Conservation (phyloP, 495 filamentous ascomycete species). For the Hyaloscypha variabilis region DNA sequence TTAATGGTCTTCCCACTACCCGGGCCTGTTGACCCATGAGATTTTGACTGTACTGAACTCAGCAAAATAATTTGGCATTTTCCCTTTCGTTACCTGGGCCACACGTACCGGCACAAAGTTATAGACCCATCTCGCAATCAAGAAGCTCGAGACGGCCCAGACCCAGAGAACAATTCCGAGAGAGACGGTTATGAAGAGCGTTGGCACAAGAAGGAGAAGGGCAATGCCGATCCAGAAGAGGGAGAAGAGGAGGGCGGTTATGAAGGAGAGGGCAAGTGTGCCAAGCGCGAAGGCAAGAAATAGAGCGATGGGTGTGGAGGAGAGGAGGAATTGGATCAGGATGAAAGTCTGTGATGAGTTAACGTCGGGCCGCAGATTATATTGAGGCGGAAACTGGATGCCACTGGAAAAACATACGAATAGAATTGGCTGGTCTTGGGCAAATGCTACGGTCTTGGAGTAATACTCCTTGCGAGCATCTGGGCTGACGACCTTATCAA, state of each 20-base stretch:
- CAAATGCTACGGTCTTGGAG: constrained; percentile 18
- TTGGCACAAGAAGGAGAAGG: constrained; percentile 64
- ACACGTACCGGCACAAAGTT: constrained; percentile 30
- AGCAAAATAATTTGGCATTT: constrained; percentile 18
- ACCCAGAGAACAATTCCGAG: constrained; percentile 62
- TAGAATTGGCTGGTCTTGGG: constrained; percentile 29
- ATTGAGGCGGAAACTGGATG: constrained; percentile 1
- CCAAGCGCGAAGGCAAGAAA: constrained; percentile 61
- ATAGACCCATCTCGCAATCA: constrained; percentile 55
- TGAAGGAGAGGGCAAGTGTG: constrained; percentile 54
- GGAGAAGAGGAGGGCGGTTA: constrained; percentile 60
- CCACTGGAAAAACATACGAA: constrained; percentile 18
- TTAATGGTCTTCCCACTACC: constrained; percentile 24
- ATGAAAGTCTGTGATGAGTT: constrained; percentile 27
- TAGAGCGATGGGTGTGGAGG: constrained; percentile 45
- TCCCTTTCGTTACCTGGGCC: constrained; percentile 22
- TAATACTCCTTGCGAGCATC: constrained; percentile 20
- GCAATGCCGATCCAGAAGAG: constrained; percentile 64
- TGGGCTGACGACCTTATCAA: constrained; percentile 24
- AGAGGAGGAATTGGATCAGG: constrained; percentile 29
- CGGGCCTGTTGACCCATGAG: neutral
- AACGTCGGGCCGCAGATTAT: neutral
- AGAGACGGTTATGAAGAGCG: constrained; percentile 59
- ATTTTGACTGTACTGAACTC: neutral
- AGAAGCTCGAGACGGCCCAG: constrained; percentile 60